Evolutionary conservation across 768 basidiomycete species (phyloP).

Genomic region (Glaciozyma martinii): DNA sequence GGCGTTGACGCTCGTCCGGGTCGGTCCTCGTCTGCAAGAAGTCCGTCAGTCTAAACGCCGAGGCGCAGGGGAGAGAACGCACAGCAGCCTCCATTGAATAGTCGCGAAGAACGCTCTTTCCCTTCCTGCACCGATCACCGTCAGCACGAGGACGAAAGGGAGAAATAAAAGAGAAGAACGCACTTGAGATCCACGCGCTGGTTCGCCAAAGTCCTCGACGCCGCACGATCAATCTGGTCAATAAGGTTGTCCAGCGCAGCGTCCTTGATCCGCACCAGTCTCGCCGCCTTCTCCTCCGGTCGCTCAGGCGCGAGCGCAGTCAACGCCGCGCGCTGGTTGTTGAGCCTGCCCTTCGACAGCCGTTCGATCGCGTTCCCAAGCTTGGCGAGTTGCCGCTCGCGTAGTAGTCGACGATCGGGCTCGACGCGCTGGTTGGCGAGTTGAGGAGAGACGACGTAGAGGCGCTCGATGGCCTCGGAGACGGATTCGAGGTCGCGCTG

Average conservation of each 20-base stretch:
- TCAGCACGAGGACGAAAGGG: too few relatives aligned
- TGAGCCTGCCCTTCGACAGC: slow-evolving; percentile 34
- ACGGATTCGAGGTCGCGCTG: slow-evolving; percentile 71
- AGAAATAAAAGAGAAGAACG: not conserved
- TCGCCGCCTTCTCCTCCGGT: not conserved
- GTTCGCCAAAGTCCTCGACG: slow-evolving; percentile 55
- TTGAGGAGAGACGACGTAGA: slow-evolving; percentile 79
- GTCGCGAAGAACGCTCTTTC: too few relatives aligned
- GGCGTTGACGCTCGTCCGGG: slow-evolving; percentile 20
- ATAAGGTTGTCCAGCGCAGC: slow-evolving; percentile 57
- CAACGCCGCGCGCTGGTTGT: slow-evolving; percentile 35
- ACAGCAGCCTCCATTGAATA: too few relatives aligned
- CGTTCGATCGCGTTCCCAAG: slow-evolving; percentile 36
- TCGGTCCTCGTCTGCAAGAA: slow-evolving; percentile 10
- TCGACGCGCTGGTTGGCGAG: slow-evolving; percentile 89
- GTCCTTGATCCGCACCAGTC: slow-evolving; percentile 44
- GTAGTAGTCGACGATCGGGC: slow-evolving; percentile 54
- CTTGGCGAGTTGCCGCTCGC: slow-evolving; percentile 62
- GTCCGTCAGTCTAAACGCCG: not conserved
- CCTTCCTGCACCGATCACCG: too few relatives aligned
- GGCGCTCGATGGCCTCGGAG: slow-evolving; percentile 75
- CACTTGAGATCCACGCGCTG: slow-evolving; percentile 53
- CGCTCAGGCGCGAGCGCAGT: not conserved
- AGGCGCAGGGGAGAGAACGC: too few relatives aligned
- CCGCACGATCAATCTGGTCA: slow-evolving; percentile 50